These are phyloP conservation scores for Ceriops zippeliana DNA, from an alignment of 345 rosid genomes.

Conservation along the genomic window DNA sequence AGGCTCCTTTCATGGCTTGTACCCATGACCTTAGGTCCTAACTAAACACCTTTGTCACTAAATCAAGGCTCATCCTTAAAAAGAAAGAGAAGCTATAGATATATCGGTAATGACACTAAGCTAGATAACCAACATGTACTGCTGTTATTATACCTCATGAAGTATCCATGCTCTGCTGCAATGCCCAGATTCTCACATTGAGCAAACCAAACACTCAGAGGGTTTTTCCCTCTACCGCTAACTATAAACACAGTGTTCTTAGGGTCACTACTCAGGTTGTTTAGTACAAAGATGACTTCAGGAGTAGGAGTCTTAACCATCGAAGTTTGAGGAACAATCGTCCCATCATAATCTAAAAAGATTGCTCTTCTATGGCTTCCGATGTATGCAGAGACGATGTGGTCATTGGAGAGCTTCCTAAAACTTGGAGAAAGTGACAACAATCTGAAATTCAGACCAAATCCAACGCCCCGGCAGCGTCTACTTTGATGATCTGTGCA, in stretches of 20 bases:
- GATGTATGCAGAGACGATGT: conserved; percentile 34
- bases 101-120: too few species aligned
- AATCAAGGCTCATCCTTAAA: background rate
- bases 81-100: background rate
- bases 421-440: conserved; percentile 40
- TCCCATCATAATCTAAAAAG: conserved; percentile 49
- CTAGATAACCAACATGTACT: too few species aligned
- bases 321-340: conserved; percentile 37
- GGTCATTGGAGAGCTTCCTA: conserved; percentile 36
- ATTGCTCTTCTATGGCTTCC: conserved; percentile 33
- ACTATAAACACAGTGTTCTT: conserved; percentile 41
- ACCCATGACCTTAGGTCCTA: too few species aligned
- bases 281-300: conserved; percentile 27
- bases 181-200: conserved; percentile 38
- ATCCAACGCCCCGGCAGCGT: conserved; percentile 43
- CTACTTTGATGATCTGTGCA: conserved; percentile 35
- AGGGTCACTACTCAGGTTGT: conserved; percentile 31
- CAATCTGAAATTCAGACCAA: conserved; percentile 38
- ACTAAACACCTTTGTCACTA: too few species aligned
- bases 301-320: conserved; percentile 27
- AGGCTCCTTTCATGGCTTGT: too few species aligned
- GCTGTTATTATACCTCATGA: conserved; percentile 18
- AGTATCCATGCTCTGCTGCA: conserved; percentile 49
- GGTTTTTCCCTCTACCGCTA: conserved; percentile 37
- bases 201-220: conserved; percentile 36